These are phyloP conservation scores for Verticillium nubilum DNA, from an alignment of 2,329 filamentous ascomycete species.

Conservation along the genomic window DNA sequence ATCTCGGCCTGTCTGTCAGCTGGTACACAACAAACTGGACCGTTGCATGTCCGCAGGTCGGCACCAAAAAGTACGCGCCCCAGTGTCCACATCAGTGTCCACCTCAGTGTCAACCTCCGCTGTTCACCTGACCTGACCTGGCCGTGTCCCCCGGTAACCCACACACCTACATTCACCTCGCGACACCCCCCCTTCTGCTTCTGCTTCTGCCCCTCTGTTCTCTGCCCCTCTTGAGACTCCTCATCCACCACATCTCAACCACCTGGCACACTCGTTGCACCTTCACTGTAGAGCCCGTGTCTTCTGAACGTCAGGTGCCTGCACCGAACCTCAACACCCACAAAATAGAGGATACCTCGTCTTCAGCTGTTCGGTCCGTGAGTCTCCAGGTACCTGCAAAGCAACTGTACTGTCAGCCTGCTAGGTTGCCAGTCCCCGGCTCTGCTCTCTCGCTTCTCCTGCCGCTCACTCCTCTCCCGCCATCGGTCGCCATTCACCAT, in stretches of 20 bases:
- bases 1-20: background rate
- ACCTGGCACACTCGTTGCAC: background rate
- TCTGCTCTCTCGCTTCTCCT: background rate
- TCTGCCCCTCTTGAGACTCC: background rate
- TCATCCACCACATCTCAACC: background rate
- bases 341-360: background rate
- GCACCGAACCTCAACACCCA: background rate
- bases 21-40: background rate
- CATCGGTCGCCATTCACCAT: background rate
- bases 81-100: background rate
- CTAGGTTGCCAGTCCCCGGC: background rate
- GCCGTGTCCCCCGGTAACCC: conserved; percentile 2
- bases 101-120: background rate
- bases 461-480: background rate
- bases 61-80: background rate
- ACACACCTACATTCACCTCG: background rate
- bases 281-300: background rate
- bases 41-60: background rate
- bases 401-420: background rate
- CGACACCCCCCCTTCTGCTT: background rate
- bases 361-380: too few species aligned
- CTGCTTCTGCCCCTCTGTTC: background rate
- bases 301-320: background rate
- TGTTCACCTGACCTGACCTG: conserved; percentile 2
- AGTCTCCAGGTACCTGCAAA: background rate